phyloP scores from a whole-genome alignment of 176 grass and related monocot genomes.

The Oryza rufipogon region DNA sequence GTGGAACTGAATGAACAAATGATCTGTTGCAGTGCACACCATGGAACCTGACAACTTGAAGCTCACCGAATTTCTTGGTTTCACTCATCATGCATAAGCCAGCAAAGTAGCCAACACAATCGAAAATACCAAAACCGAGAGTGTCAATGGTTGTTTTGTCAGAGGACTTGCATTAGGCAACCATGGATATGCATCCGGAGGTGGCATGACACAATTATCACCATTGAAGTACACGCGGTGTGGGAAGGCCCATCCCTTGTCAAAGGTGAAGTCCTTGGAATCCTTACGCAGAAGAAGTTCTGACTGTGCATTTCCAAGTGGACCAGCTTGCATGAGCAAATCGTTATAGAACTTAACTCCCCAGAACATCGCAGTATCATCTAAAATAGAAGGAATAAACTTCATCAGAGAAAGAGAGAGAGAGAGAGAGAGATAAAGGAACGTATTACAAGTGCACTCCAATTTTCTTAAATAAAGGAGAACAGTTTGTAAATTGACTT shows the following conservation, averaged over 20 bases:
- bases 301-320: slow-evolving; percentile 72
- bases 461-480: slow-evolving; percentile 17
- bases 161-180: slow-evolving; percentile 73
- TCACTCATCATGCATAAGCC: slow-evolving; percentile 59
- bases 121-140: slow-evolving; percentile 56
- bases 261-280: slow-evolving; percentile 60
- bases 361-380: slow-evolving; percentile 95
- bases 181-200: slow-evolving; percentile 78
- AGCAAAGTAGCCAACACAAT: slow-evolving; percentile 58
- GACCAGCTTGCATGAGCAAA: slow-evolving; percentile 81
- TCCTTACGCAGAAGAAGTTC: slow-evolving; percentile 81
- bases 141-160: slow-evolving; percentile 59
- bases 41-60: slow-evolving; percentile 49
- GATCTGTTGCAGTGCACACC: slow-evolving; percentile 38
- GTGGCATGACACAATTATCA: slow-evolving; percentile 90
- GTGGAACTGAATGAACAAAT: slow-evolving; percentile 47
- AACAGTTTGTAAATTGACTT: slow-evolving; percentile 47
- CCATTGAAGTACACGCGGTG: slow-evolving; percentile 83
- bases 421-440: slow-evolving; percentile 11
- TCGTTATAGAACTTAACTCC: slow-evolving; percentile 94
- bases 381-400: slow-evolving; percentile 45
- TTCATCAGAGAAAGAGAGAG: slow-evolving; percentile 37
- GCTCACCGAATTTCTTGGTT: slow-evolving; percentile 12
- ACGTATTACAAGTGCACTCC: slow-evolving; percentile 15
- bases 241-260: slow-evolving; percentile 90